Conservation (phyloP, 140 eudicot species). For the Cichorium intybus region DNA sequence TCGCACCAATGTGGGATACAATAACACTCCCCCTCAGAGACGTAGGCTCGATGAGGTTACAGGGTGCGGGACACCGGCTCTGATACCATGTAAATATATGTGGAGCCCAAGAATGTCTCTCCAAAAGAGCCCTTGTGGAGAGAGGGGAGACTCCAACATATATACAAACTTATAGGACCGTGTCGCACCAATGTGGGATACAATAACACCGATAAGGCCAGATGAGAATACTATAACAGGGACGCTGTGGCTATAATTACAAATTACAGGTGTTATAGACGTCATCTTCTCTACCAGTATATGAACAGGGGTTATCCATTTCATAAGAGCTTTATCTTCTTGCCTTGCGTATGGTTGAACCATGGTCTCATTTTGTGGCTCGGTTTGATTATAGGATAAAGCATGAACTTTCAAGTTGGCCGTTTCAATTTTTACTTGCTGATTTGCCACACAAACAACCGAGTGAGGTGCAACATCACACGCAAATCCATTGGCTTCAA, state of each 20-base stretch:
- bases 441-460: conserved; percentile 36
- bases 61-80: no score
- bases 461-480: conserved; percentile 36
- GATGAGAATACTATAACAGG: conserved; percentile 57
- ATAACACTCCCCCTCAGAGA: no score
- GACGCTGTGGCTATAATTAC: conserved; percentile 35
- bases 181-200: no score
- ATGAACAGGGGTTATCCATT: conserved; percentile 34
- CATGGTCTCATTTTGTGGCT: conserved; percentile 18
- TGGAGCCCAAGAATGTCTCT: no score
- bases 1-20: no score
- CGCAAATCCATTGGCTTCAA: conserved; percentile 41
- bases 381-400: conserved; percentile 9
- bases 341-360: conserved; percentile 55
- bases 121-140: no score
- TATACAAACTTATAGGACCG: no score
- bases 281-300: conserved; percentile 8
- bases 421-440: conserved; percentile 36
- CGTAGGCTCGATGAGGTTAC: no score
- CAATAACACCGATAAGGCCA: no score
- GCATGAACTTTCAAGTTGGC: conserved; percentile 12
- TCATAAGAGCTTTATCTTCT: conserved; percentile 34
- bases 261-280: conserved; percentile 13
- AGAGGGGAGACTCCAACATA: no score
- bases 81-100: no score